phyloP scores from a whole-genome alignment of 139 green algal species.

The Auxenochlorella pyrenoidosa region DNA sequence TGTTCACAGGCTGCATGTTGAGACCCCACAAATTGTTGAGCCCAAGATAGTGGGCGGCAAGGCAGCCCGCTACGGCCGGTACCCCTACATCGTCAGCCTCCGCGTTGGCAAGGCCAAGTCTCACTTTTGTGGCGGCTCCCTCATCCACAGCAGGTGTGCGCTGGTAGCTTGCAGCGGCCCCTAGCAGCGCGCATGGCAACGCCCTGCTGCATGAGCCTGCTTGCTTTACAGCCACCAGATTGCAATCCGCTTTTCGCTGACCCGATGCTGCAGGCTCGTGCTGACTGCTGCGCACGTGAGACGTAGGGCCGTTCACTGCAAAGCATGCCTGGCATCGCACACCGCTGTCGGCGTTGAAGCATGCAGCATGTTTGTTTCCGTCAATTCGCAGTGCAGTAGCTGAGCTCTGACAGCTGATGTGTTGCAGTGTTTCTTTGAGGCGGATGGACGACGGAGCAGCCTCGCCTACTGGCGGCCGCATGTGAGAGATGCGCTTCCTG shows the following conservation, averaged over 20 bases:
- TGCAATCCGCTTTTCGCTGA: background rate
- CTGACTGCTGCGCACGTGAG: slow-evolving; percentile 22
- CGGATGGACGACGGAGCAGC: background rate
- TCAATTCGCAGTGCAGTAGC: background rate
- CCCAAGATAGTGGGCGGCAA: too few relatives aligned
- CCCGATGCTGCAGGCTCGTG: background rate
- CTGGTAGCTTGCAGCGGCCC: background rate
- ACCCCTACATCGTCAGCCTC: background rate
- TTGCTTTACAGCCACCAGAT: background rate
- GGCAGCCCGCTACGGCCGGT: background rate
- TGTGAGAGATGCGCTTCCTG: background rate
- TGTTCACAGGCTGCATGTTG: background rate
- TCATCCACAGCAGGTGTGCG: background rate
- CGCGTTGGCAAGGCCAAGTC: background rate
- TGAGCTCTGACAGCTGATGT: background rate
- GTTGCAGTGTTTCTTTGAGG: slow-evolving; percentile 10
- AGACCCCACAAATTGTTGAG: too few relatives aligned
- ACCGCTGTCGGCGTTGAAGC: background rate
- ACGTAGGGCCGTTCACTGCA: rapidly evolving
- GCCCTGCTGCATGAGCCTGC: background rate
- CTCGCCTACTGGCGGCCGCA: background rate
- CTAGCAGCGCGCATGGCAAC: background rate
- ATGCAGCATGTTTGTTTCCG: background rate
- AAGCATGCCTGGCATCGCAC: background rate
- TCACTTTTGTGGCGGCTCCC: background rate